phyloP scores from a whole-genome alignment of 306 rosid genomes.

The Chamaecrista fasciculata region DNA sequence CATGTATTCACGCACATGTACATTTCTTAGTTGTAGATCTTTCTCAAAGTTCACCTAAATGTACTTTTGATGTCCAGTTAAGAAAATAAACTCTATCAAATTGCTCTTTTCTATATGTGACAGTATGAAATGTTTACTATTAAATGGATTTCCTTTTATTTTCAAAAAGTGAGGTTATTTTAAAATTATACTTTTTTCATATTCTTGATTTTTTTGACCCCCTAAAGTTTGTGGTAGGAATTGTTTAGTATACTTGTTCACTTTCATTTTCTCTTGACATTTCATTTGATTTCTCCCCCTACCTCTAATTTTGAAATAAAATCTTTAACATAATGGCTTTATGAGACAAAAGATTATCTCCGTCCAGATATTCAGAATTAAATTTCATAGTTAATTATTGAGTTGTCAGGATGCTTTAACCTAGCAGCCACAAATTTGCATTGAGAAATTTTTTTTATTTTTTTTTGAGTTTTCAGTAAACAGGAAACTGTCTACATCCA shows the following conservation, averaged over 20 bases:
- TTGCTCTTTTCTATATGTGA: background rate
- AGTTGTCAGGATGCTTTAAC: conserved; percentile 2
- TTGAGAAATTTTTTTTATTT: no score
- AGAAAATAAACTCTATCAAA: background rate
- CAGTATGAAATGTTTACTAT: background rate
- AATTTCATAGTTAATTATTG: background rate
- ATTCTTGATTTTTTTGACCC: background rate
- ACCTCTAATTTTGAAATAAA: background rate
- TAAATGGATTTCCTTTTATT: background rate
- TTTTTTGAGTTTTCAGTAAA: conserved; percentile 14
- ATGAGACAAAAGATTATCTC: conserved; percentile 4
- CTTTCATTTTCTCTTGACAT: no score
- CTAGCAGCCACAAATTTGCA: background rate
- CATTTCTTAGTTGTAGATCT: no score
- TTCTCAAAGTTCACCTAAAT: background rate
- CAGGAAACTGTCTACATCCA: background rate
- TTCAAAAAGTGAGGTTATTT: background rate
- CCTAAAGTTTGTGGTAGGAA: background rate
- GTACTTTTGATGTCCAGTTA: background rate
- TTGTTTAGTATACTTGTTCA: background rate
- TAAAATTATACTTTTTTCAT: background rate
- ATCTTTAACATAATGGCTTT: background rate
- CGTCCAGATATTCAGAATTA: conserved; percentile 13
- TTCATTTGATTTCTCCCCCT: no score
- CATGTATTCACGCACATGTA: background rate